phyloP scores from a whole-genome alignment of 768 basidiomycete species.

The Peribolospora baueri region DNA sequence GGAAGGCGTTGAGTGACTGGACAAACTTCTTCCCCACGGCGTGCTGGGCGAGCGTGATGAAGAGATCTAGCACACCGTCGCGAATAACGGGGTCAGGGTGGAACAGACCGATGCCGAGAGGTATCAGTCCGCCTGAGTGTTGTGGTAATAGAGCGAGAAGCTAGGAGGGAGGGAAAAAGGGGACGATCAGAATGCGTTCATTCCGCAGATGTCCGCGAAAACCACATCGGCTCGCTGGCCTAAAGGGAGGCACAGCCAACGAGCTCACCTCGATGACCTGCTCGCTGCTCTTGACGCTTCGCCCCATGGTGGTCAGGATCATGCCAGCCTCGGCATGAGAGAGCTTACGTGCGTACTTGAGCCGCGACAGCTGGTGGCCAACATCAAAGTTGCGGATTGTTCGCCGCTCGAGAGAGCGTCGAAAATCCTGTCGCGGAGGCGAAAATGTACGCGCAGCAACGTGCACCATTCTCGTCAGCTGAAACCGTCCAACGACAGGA shows the following conservation, averaged over 20 bases:
- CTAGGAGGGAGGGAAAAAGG: constrained; percentile 23
- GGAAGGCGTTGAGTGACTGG: constrained; percentile 62
- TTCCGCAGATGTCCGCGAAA: too few species aligned
- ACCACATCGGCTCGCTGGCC: not conserved
- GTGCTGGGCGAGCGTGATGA: constrained; percentile 50
- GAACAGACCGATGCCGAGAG: constrained; percentile 71
- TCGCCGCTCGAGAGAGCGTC: constrained; percentile 28
- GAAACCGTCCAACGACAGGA: too few species aligned
- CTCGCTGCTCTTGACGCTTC: constrained; percentile 53
- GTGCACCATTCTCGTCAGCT: constrained; percentile 5
- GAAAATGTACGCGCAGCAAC: too few species aligned
- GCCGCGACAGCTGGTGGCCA: constrained; percentile 55
- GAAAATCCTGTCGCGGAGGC: constrained; percentile 34
- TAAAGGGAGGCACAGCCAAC: not conserved
- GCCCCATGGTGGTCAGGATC: constrained; percentile 50
- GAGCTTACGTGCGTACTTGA: constrained; percentile 49
- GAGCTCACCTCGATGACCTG: constrained; percentile 59
- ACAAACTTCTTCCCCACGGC: constrained; percentile 61
- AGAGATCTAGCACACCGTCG: constrained; percentile 55
- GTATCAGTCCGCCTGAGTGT: constrained; percentile 56
- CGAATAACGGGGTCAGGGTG: constrained; percentile 57
- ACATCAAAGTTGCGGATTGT: constrained; percentile 63
- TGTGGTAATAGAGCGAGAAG: constrained; percentile 53
- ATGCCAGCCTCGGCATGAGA: constrained; percentile 44
- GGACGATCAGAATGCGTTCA: not conserved